Base-by-base conservation (phyloP, 805 yeast species). In the Metschnikowia baotianmanensis region DNA sequence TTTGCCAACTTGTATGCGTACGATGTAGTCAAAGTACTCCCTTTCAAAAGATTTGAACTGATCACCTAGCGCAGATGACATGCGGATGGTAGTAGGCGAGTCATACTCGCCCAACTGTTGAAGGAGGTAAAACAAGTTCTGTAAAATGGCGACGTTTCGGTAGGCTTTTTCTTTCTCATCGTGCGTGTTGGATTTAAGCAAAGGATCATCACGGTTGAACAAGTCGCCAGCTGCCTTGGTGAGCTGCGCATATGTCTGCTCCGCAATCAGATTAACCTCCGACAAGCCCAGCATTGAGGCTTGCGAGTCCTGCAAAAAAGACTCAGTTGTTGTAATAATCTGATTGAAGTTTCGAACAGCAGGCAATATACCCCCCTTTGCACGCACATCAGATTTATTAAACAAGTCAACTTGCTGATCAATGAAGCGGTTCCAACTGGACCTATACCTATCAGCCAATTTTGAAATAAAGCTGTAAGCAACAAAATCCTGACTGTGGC, bases 1-100 rank as follows among this genome's bases (percentile, higher is more conserved):
- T 53, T 83, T 83, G 0, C 93, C 91, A 53, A 88, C 70, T 18
- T 79, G 70, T 33, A 80, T 70, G 40, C 55, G 53, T 18, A 67
- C 46, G 12, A 63, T 48, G 47, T 56, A 58, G 36, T 58, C 59
- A 55, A 67, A 66, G 45, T 69, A 69, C 18, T 52, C 52, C 3
- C 48, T 52, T 49, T 64, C 59, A 8, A 58, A 56, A 34, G 52
- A 53, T 29, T 47, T 50, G 48, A 66, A 67, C 4, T 61, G 58
- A 3, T 48, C 23, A 1, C 58, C 60, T 31, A 69, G 51, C 33
- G 52, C 50, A 5, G 42, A 22, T 25, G 43, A 52, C 55, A 66
- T 58, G 24, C 49, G 52, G 9, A 47, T 51, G 4, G 59, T 52
- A 27, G 59, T 53, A 4, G 51, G 45, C 6, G 58, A 52, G 16